A percentile compares a stretch with the other conserved stretches of the same genome.
Evolutionary conservation across 306 rosid species (phyloP).

Genomic region (Alnus glutinosa): DNA sequence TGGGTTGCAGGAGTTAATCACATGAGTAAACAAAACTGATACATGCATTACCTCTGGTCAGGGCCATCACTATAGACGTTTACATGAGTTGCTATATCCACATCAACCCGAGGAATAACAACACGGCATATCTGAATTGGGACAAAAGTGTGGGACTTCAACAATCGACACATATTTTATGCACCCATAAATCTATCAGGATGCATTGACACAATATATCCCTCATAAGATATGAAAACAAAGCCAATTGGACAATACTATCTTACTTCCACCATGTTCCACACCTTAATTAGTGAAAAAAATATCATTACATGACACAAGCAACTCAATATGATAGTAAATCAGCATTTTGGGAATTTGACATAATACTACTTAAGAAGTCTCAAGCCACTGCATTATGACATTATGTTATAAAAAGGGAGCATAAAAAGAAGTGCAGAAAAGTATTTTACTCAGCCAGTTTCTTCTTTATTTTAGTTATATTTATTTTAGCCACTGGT

Average conservation of each 20-base stretch:
- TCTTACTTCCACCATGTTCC: too few relatives aligned
- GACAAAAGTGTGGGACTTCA: background rate
- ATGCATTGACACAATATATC: too few relatives aligned
- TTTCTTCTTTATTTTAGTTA: background rate
- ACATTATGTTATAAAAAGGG: background rate
- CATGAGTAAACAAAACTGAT: constrained; percentile 18
- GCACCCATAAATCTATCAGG: too few relatives aligned
- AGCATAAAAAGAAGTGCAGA: background rate
- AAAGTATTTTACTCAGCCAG: background rate
- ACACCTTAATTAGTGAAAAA: too few relatives aligned
- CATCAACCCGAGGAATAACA: constrained; percentile 62
- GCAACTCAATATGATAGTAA: too few relatives aligned
- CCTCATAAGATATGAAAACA: too few relatives aligned
- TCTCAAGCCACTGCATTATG: background rate
- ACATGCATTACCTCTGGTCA: constrained; percentile 58
- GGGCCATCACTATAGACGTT: constrained; percentile 64
- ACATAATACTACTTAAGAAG: background rate
- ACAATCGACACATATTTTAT: too few relatives aligned
- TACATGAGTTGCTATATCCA: constrained; percentile 83
- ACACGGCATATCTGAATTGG: constrained; percentile 9
- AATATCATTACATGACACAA: too few relatives aligned
- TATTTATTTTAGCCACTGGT: background rate
- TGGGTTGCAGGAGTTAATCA: constrained; percentile 7
- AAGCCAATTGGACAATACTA: too few relatives aligned
- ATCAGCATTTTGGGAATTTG: too few relatives aligned